A percentile compares a stretch with the other conserved stretches of the same genome.
These are phyloP conservation scores for Paecilomyces dactylethromorphus DNA, from an alignment of 2,329 filamentous ascomycete species.

Conservation along the genomic window DNA sequence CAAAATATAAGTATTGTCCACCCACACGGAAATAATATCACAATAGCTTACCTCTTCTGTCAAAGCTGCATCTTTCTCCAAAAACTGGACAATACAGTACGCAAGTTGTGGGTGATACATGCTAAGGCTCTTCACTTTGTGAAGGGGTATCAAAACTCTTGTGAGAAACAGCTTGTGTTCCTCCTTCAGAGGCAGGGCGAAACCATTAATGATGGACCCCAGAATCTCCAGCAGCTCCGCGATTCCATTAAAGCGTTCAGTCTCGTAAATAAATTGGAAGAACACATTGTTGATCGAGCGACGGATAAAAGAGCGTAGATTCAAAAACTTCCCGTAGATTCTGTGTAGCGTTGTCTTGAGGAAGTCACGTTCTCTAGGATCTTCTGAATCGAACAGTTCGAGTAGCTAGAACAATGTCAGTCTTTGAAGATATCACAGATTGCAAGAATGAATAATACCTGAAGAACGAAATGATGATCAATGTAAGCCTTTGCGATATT, in stretches of 20 bases:
- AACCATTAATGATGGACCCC: constrained; percentile 98
- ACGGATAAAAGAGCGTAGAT: constrained; percentile 92
- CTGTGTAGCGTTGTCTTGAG: constrained; percentile 95
- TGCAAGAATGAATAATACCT: constrained; percentile 37
- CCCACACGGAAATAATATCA: not conserved
- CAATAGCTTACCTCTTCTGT: constrained; percentile 74
- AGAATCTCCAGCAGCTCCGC: constrained; percentile 94
- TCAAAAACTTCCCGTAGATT: constrained; percentile 98
- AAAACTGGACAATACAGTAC: constrained; percentile 97
- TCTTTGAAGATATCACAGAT: not conserved
- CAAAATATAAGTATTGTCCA: not conserved
- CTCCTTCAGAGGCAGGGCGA: constrained; percentile 92
- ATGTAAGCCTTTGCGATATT: constrained; percentile 99
- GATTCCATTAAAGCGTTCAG: constrained; percentile 96
- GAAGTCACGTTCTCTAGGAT: constrained; percentile 93
- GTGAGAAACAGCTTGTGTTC: constrained; percentile 98
- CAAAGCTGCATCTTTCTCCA: constrained; percentile 93
- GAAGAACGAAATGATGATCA: constrained; percentile 93
- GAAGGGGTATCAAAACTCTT: constrained; percentile 81
- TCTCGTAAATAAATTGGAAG: constrained; percentile 99
- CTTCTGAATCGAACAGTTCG: constrained; percentile 98
- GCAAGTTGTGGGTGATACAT: constrained; percentile 99
- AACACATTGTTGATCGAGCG: constrained; percentile 99
- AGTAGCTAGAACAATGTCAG: constrained; percentile 54
- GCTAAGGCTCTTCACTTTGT: constrained; percentile 98